phyloP scores from a whole-genome alignment of 345 rosid genomes.

The Lepidium aucheri region DNA sequence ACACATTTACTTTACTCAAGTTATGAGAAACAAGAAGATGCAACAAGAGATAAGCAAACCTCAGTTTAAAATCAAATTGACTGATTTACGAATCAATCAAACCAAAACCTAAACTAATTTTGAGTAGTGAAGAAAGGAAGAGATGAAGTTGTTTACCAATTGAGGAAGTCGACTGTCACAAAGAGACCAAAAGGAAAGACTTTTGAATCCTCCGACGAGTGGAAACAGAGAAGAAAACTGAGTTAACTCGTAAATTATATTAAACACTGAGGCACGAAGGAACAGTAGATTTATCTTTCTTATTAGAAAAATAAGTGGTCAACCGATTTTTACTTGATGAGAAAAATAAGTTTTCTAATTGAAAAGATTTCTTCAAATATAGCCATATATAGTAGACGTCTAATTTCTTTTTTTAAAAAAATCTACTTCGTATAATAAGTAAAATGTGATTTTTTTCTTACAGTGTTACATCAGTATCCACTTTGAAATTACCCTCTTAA shows the following conservation, averaged over 20 bases:
- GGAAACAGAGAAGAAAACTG: neutral
- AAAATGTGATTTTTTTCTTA: no score
- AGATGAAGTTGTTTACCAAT: conserved; percentile 8
- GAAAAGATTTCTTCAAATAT: no score
- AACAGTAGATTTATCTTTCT: no score
- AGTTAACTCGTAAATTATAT: conserved; percentile 3
- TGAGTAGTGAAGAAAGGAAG: neutral
- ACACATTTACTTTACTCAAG: neutral
- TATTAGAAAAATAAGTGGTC: no score
- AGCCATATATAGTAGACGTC: no score
- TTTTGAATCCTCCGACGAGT: neutral
- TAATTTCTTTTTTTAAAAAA: no score
- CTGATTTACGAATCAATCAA: neutral
- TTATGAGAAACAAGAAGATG: neutral
- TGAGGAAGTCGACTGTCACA: neutral
- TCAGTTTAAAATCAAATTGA: neutral
- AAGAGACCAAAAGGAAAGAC: neutral
- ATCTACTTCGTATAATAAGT: no score
- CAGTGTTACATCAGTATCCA: no score
- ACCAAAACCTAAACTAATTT: neutral
- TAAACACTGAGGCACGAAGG: no score
- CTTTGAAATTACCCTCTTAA: no score
- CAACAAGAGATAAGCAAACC: neutral
- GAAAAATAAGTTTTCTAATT: no score
- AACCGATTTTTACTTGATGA: no score